Evolutionary conservation across 495 filamentous ascomycete genomes (phyloP).

Genomic region (Trichocladium uniseriatum): DNA sequence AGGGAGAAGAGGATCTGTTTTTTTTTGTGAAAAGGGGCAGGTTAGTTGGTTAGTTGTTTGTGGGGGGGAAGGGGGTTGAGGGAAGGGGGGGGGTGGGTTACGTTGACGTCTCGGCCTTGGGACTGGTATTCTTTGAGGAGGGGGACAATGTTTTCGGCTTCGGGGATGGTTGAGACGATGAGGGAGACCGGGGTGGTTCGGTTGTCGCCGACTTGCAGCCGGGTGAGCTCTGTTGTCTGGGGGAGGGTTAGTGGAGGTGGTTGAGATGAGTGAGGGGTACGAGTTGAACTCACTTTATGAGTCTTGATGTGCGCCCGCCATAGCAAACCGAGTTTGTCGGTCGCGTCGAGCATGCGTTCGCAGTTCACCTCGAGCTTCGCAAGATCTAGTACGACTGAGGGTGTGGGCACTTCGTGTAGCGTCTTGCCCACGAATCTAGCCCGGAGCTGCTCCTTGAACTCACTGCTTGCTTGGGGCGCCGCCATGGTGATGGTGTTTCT

Average conservation of each 20-base stretch:
- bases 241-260: neutral
- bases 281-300: conserved; percentile 54
- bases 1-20: conserved; percentile 74
- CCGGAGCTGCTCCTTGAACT: conserved; percentile 35
- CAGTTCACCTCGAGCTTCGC: conserved; percentile 63
- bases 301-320: conserved; percentile 83
- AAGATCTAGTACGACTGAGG: conserved; percentile 60
- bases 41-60: neutral
- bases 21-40: too few relatives aligned
- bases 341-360: conserved; percentile 59
- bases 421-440: conserved; percentile 51
- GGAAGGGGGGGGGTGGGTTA: too few relatives aligned
- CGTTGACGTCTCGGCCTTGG: conserved; percentile 45
- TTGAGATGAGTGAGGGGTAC: neutral
- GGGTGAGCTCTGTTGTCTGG: conserved; percentile 57
- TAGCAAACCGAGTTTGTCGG: conserved; percentile 47
- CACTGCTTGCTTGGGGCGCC: conserved; percentile 7
- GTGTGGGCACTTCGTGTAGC: conserved; percentile 53
- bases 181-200: conserved; percentile 47
- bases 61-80: neutral
- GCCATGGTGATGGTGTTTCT: conserved; percentile 6
- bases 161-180: conserved; percentile 68
- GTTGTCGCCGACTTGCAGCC: conserved; percentile 58
- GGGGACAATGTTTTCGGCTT: conserved; percentile 60
- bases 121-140: conserved; percentile 50